Base-by-base conservation (phyloP, 2,329 filamentous ascomycete species). In the Fusarium sarcochroum region DNA sequence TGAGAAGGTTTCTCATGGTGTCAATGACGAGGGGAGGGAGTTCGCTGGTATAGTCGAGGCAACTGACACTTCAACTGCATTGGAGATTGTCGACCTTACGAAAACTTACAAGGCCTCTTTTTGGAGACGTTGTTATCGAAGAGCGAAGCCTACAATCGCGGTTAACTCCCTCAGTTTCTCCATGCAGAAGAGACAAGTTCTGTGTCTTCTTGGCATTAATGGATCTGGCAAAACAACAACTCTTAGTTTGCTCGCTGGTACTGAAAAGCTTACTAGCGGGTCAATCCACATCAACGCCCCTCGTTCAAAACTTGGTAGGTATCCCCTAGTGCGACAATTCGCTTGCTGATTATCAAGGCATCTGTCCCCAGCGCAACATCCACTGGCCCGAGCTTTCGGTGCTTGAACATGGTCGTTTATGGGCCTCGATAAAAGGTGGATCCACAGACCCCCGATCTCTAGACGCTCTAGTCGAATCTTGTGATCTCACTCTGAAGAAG, bases 141-240 rank as follows among this genome's bases (percentile, higher is more conserved):
- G 50, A n/a, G 41, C 21, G 9, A 42, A 32, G 4, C 30, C 30
- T 3, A 48, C 41, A 7, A 52, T 57, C 8, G 53, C 46, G 9
- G 53, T 57, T 4, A 57, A 57, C n/a, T 35, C 53, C 2, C 46
- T 57, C 2, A 57, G 46, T 8, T 35, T 57, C 1, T 42, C 46
- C 2, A 52, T 41, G 35, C 46, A 52, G 20, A 57, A 41, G 2
- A 41, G 52, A 37, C 40, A 88, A 86, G 0, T 92, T 96, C 1
- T 79, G 90, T 27, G 93, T 93, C 81, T 97, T 0, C 84, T 97
- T 0, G 93, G 93, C 21, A 92, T 92, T 1, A 97, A 97, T 75
- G 93, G 93, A 10, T 91, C 88, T 71, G 93, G 93, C 30, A 97
- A 97, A 76, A 92, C 89, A 41, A 96, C 93, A 0, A 95, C 93